phyloP scores from a whole-genome alignment of 768 basidiomycete genomes.

The Panus rudis region DNA sequence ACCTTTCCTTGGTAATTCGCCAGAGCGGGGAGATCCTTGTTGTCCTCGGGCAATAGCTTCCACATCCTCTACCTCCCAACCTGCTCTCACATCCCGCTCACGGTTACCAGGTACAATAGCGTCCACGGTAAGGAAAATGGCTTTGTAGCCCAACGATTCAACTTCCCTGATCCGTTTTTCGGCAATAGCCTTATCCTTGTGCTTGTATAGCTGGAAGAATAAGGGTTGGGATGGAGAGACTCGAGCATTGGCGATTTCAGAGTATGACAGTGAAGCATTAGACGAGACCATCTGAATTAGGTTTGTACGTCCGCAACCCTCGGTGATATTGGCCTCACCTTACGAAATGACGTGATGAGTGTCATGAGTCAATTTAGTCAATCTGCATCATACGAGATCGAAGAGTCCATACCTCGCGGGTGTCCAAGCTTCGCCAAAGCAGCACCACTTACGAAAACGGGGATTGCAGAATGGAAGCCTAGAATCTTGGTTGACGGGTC shows the following conservation, averaged over 20 bases:
- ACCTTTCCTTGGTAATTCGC: conserved; percentile 16
- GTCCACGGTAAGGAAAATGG: conserved; percentile 90
- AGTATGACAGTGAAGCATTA: conserved; percentile 64
- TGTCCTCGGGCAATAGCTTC: conserved; percentile 37
- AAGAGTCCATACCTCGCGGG: conserved; percentile 45
- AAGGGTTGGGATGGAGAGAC: conserved; percentile 50
- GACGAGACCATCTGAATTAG: conserved; percentile 85
- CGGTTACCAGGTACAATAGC: conserved; percentile 78
- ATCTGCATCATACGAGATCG: neutral
- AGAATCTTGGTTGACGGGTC: conserved; percentile 72
- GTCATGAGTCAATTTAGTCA: neutral
- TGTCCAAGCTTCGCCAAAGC: conserved; percentile 85
- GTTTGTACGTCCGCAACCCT: conserved; percentile 53
- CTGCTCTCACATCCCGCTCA: conserved; percentile 62
- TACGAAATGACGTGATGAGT: conserved; percentile 3
- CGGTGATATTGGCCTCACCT: conserved; percentile 81
- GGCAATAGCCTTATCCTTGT: conserved; percentile 58
- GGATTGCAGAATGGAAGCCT: conserved; percentile 63
- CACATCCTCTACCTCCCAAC: conserved; percentile 49
- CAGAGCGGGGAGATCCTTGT: too few relatives aligned
- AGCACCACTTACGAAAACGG: conserved; percentile 78
- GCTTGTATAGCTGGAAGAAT: conserved; percentile 86
- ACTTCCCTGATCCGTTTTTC: conserved; percentile 66
- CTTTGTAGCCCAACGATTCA: conserved; percentile 71
- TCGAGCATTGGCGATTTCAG: conserved; percentile 51